Evolutionary conservation across 1,139 yeast genomes (phyloP), one percentile per base, ranked within the genome.

Genomic region (Sporopachydermia cereana): DNA sequence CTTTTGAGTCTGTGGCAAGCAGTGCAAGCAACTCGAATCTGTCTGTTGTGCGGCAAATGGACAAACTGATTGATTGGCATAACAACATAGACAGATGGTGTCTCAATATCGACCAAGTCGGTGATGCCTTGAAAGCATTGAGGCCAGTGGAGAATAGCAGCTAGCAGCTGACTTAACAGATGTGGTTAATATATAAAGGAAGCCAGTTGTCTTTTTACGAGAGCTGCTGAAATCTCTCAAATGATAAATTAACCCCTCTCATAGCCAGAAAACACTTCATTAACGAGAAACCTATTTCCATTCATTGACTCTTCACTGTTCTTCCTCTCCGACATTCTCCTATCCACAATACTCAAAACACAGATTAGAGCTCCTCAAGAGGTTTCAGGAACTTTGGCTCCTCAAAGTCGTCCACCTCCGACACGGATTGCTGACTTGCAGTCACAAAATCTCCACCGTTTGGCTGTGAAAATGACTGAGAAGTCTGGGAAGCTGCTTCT

Each of bases 371-470:
- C 9, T 34, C 12, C 9, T 34, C 39, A 5, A 7, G 5, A 7
- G 39, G 39, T 9, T 16, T 34, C 39, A 34, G 98, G 93, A 62
- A 86, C 81, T 62, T 91, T 96, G 95, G 95, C 96, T 46, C 91
- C 94, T 34, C 39, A 34, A 34, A 34, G 5, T 34, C 39, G 17
- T 34, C 39, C 9, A 16, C 5, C 18, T n/a, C 39, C 9, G 39
- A 16, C 7, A 14, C 29, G 14, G 29, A 25, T 7, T 25, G 29
- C 14, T 25, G 29, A 25, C 29, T 25, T 7, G 12, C 14, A 25
- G 14, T 7, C 12, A 25, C 7, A 5, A 12, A 12, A 5, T 34
- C 39, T 12, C 39, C 22, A 27, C 30, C 30, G n/a, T 12, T 27
- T 12, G 12, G 12, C 30, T 27, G 30, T 12, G n/a, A 12, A n/a